A percentile compares a stretch with the other conserved stretches of the same genome.
phyloP scores from a whole-genome alignment of 2,329 filamentous ascomycete genomes.

The Colletotrichum liaoningense region DNA sequence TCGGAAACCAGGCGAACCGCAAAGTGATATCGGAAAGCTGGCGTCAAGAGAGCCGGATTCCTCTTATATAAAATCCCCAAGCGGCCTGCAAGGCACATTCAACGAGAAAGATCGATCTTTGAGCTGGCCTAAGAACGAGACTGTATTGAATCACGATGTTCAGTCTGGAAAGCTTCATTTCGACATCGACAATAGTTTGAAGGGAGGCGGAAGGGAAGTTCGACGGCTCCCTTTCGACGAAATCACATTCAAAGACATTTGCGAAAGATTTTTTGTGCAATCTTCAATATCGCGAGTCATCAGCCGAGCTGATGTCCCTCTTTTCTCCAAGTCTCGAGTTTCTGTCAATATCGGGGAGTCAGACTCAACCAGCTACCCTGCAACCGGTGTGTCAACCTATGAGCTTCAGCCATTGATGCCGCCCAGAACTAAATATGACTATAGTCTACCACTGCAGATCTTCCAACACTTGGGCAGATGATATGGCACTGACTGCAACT shows the following conservation, averaged over 20 bases:
- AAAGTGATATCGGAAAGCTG: neutral
- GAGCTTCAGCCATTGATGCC: too few relatives aligned
- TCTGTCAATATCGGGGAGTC: too few relatives aligned
- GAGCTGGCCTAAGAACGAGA: neutral
- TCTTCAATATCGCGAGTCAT: conserved; percentile 2
- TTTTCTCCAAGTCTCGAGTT: neutral
- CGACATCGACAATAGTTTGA: too few relatives aligned
- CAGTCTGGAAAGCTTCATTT: neutral
- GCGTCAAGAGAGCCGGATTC: neutral
- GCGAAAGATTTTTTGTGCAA: conserved; percentile 2
- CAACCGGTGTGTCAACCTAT: too few relatives aligned
- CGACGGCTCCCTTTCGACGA: neutral
- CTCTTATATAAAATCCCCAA: neutral
- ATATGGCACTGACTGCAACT: too few relatives aligned
- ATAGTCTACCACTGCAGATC: too few relatives aligned
- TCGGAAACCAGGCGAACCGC: neutral
- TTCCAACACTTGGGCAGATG: too few relatives aligned
- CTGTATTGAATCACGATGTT: neutral
- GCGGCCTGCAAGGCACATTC: neutral
- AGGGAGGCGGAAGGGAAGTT: neutral
- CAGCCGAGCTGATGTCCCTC: conserved; percentile 5
- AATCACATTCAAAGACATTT: neutral
- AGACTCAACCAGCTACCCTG: too few relatives aligned
- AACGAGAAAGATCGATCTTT: neutral
- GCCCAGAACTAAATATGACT: too few relatives aligned